phyloP scores from a whole-genome alignment of 2,329 filamentous ascomycete species.

The Penicillium freii region DNA sequence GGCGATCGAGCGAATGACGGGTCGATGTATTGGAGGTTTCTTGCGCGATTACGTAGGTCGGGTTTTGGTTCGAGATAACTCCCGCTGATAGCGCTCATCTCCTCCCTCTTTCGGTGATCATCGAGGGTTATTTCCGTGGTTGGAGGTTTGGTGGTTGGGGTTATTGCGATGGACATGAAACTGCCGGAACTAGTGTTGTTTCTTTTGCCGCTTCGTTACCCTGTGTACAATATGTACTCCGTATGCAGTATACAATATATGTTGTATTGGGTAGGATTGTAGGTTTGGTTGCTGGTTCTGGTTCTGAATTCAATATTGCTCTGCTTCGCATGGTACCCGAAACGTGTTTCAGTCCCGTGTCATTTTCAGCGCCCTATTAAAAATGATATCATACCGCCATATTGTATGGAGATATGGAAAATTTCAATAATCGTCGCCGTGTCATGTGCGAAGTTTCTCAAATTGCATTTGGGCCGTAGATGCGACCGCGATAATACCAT shows the following conservation, averaged over 20 bases:
- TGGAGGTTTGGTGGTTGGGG: background rate
- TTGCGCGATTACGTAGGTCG: conserved; percentile 7
- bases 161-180: conserved; percentile 6
- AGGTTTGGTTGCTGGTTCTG: background rate
- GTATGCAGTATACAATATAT: background rate
- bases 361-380: background rate
- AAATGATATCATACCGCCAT: background rate
- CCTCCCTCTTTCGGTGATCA: background rate
- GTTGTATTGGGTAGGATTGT: background rate
- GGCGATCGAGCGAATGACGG: background rate
- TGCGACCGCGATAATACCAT: background rate
- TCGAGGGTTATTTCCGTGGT: background rate
- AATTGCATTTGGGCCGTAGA: background rate
- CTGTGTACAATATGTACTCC: background rate
- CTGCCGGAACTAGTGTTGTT: background rate
- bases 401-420: background rate
- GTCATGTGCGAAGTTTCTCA: background rate
- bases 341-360: conserved; percentile 3
- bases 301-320: background rate
- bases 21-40: background rate
- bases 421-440: background rate
- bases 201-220: background rate
- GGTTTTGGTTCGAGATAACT: background rate
- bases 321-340: background rate
- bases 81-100: background rate